Base-by-base conservation (phyloP, 768 basidiomycete genomes). In the Hypholoma fasciculare region DNA sequence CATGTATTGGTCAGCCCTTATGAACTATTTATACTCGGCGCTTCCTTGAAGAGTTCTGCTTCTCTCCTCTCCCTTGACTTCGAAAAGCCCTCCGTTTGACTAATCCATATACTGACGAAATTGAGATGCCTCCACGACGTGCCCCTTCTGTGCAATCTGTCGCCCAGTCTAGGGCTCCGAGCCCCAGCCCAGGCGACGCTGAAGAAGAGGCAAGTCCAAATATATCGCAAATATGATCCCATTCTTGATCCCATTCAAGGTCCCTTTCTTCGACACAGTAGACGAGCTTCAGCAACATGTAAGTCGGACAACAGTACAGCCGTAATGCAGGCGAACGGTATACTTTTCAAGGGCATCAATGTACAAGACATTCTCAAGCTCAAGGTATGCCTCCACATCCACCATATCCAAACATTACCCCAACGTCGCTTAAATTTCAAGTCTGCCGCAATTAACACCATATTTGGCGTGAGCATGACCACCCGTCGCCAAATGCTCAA, bases 361-460 rank as follows among this genome's bases (percentile, higher is more conserved):
- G 87, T 94, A 26, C 94, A 96, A 77, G 96, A 98, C 69, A 97
- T 98, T 56, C 71, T 89, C 51, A 98, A 98, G 74, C 85, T 98
- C 61, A 97, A 97, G 75, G 92, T 87, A 48, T 43, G 46, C 30
- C 23, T 20, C 36, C 36, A 7, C 16, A 30, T 34, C 30, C 6
- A 63, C 34, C n/a, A 38, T 14, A n/a, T 47, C 61, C 23, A 60
- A 49, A 23, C 19, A 26, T 49, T 52, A n/a, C 52, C 49, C 23
- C 23, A 55, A 48, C 16, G 53, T 34, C 13, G 40, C 11, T 57
- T 34, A 1, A 7, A 34, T 7, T 34, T 9, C 9, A 34, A 94
- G 92, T 73, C 86, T 36, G 90, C 90, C 27, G 86, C 91, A 1
- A 88, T 94, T 47, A 87, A 94, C 65, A 94, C 92, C 2, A 80